Evolutionary conservation across 2,329 filamentous ascomycete species (phyloP), one percentile per base, ranked within the genome.

Genomic region (Chrysosporium queenslandicum): DNA sequence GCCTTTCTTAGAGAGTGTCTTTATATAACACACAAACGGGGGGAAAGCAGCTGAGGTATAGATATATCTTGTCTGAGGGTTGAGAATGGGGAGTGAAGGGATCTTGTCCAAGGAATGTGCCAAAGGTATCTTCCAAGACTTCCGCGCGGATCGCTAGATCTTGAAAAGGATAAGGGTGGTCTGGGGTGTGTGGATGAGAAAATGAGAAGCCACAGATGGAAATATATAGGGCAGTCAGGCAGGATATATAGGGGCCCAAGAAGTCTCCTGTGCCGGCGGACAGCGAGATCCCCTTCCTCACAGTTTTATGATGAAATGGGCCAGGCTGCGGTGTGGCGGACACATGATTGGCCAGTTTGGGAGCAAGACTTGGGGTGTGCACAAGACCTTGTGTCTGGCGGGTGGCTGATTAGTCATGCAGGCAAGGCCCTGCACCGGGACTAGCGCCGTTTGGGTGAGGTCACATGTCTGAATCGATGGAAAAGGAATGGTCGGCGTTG

Each of bases 281-380:
- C 45, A 29, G 39, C 43, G 21, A 12, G 11, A n/a, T 27, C 23
- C 36, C 48, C 47, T 21, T 42, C 47, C 18, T 39, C 18, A 14
- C 32, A 20, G 12, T 30, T 40, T 14, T 21, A 34, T 47, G 39
- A 55, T 52, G 53, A 48, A 51, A 53, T 46, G 45, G 40, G n/a
- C 50, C 49, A 42, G 53, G 18, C 29, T 36, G 49, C 39, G 30
- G 49, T 45, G 49, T 45, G 40, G 47, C 52, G 37, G 23, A 9
- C 25, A 14, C 53, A 40, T 64, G 61, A 67, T 68, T 68, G 65
- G 65, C 59, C 62, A 68, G 27, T 64, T 67, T 63, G 60, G 59
- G 49, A 62, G 58, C 65, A 67, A 58, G 37, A 46, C 34, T 32
- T 45, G 51, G 40, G 39, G 2, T 37, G 25, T 14, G 27, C 46